Percentiles rank a stretch among this genome's conserved stretches.
phyloP scores from a whole-genome alignment of 345 rosid species.

The Hibiscus tridactylites region DNA sequence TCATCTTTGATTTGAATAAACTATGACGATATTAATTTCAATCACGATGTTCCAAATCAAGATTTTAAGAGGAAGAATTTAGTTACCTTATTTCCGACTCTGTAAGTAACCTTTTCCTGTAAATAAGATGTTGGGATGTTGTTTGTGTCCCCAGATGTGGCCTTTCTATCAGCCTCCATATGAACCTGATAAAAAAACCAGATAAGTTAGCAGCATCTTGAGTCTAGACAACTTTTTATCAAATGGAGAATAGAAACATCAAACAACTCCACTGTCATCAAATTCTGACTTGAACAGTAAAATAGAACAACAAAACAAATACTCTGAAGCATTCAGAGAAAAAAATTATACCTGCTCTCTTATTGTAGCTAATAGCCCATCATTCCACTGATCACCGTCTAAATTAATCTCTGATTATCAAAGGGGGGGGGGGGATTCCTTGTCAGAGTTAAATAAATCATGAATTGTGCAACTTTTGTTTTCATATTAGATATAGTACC shows the following conservation, averaged over 20 bases:
- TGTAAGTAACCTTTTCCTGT: slow-evolving; percentile 65
- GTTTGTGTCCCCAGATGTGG: slow-evolving; percentile 45
- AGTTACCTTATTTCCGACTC: slow-evolving; percentile 69
- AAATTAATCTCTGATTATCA: slow-evolving; percentile 50
- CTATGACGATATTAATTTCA: not conserved
- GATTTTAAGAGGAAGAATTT: not conserved
- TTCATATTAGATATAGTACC: not conserved
- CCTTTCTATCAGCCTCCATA: slow-evolving; percentile 83
- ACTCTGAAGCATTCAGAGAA: not conserved
- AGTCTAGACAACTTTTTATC: not conserved
- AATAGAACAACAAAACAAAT: not conserved
- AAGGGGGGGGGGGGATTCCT: not conserved
- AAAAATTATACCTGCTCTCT: slow-evolving; percentile 67
- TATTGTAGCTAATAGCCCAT: slow-evolving; percentile 82
- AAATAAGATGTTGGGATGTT: slow-evolving; percentile 25
- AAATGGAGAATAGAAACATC: not conserved
- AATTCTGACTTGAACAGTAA: slow-evolving; percentile 13
- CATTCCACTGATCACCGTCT: slow-evolving; percentile 91
- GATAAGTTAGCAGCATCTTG: not conserved
- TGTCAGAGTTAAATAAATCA: not conserved
- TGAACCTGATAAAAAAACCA: slow-evolving; percentile 53
- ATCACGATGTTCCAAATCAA: not conserved
- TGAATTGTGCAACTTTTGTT: not conserved
- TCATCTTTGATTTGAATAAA: not conserved
- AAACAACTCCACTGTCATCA: not conserved